These are phyloP conservation scores for Cyberlindnera maclurae DNA, from an alignment of 805 yeast genomes.

Conservation along the genomic window DNA sequence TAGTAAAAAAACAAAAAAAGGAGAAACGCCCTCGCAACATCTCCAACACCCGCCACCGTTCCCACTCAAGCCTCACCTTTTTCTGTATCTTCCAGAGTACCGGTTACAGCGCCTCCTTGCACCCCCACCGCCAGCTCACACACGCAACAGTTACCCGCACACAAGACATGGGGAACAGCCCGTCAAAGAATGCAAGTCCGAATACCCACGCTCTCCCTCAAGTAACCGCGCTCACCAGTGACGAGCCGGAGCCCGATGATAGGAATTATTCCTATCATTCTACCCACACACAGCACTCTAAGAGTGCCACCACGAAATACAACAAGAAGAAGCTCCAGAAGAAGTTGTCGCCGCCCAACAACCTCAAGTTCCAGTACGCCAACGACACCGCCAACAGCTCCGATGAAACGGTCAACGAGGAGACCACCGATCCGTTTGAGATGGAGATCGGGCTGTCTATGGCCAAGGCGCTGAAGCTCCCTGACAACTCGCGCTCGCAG, in stretches of 20 bases:
- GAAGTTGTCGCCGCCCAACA: conserved; percentile 7
- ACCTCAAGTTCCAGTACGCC: conserved; percentile 13
- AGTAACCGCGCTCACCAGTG: conserved; percentile 26
- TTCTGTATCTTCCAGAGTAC: no score
- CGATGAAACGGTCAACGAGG: conserved; percentile 9
- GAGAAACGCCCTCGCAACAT: no score
- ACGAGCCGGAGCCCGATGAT: conserved; percentile 43
- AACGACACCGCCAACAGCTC: conserved; percentile 8
- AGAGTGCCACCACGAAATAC: conserved; percentile 17
- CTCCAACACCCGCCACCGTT: no score
- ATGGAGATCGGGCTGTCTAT: conserved; percentile 29
- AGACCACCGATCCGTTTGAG: conserved; percentile 17
- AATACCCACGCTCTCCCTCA: conserved; percentile 25
- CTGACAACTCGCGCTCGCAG: conserved; percentile 1
- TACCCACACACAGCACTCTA: conserved; percentile 13
- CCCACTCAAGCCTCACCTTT: no score
- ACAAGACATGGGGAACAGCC: conserved; percentile 55
- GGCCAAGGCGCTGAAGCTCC: conserved; percentile 26
- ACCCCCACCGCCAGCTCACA: background rate
- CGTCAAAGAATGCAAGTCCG: conserved; percentile 39
- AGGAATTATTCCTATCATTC: conserved; percentile 35
- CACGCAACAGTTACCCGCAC: conserved; percentile 1
- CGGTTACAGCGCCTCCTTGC: background rate
- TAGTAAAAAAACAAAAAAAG: no score
- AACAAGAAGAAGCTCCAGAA: conserved; percentile 17